Percentiles rank a stretch among this genome's conserved stretches.
Evolutionary conservation across 2,329 filamentous ascomycete species (phyloP).

Genomic region (Ophiocordyceps camponoti-saundersi): DNA sequence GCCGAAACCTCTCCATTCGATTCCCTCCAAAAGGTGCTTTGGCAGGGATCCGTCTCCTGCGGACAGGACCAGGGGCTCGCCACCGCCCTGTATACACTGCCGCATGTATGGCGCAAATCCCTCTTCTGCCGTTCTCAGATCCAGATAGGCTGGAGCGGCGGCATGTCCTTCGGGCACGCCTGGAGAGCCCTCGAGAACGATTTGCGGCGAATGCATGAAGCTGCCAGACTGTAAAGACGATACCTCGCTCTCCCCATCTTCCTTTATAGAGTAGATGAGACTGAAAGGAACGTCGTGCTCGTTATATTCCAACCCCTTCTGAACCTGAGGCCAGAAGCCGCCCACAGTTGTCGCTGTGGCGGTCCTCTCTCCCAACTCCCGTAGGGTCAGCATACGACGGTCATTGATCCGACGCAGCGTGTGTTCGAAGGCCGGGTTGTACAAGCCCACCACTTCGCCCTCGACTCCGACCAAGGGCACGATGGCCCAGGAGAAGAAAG

Average conservation of each 20-base stretch:
- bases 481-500: constrained; percentile 70
- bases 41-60: constrained; percentile 52
- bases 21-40: constrained; percentile 42
- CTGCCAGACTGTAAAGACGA: constrained; percentile 57
- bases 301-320: constrained; percentile 54
- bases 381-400: constrained; percentile 60
- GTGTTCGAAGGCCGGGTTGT: constrained; percentile 70
- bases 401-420: constrained; percentile 65
- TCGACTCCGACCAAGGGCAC: constrained; percentile 61
- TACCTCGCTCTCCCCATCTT: constrained; percentile 54
- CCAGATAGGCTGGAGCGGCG: constrained; percentile 42
- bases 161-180: constrained; percentile 50
- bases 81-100: constrained; percentile 50
- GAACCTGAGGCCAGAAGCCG: constrained; percentile 56
- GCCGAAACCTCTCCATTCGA: constrained; percentile 54
- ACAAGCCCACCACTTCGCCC: constrained; percentile 57
- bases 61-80: constrained; percentile 49
- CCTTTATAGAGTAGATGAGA: constrained; percentile 58
- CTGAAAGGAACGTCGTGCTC: constrained; percentile 62
- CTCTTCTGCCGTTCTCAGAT: constrained; percentile 50
- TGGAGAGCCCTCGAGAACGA: constrained; percentile 54
- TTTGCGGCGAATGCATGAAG: constrained; percentile 40
- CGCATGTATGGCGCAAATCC: constrained; percentile 64
- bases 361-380: constrained; percentile 62
- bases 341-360: constrained; percentile 55